Evolutionary conservation across 176 grass and related monocot species (phyloP).

Genomic region (Bolboschoenus planiculmis): DNA sequence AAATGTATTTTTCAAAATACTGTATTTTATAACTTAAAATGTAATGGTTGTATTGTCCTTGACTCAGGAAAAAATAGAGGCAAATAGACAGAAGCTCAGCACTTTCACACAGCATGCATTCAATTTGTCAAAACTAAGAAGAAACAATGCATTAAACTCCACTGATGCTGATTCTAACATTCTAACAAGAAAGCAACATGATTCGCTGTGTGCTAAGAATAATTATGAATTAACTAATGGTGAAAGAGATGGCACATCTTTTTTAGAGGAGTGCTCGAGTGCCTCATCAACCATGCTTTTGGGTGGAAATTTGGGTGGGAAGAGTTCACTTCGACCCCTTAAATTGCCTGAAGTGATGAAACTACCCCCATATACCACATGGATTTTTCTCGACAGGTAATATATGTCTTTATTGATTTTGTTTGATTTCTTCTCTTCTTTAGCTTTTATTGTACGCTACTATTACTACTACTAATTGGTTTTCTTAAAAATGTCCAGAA

Average conservation of each 20-base stretch:
- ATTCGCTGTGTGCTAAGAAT: conserved; percentile 42
- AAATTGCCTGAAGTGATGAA: conserved; percentile 56
- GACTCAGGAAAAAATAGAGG: conserved; percentile 65
- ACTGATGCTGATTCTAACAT: conserved; percentile 52
- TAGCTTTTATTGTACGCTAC: not conserved
- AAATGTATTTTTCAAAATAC: not conserved
- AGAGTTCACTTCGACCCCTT: conserved; percentile 51
- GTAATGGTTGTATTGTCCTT: not conserved
- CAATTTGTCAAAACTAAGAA: conserved; percentile 52
- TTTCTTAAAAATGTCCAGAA: conserved; percentile 38
- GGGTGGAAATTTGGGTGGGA: conserved; percentile 44
- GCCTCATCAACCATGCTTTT: conserved; percentile 39
- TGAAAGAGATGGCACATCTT: conserved; percentile 52
- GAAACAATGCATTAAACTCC: conserved; percentile 40
- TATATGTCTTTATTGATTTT: not conserved
- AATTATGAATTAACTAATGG: conserved; percentile 43
- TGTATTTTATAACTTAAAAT: not conserved
- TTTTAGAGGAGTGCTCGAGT: conserved; percentile 59
- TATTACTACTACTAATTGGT: not conserved
- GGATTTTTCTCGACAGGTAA: conserved; percentile 90
- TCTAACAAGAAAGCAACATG: conserved; percentile 69
- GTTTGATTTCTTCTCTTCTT: not conserved
- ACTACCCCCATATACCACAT: conserved; percentile 75
- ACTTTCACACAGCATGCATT: conserved; percentile 44
- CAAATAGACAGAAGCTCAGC: conserved; percentile 64